Evolutionary conservation across 768 basidiomycete species (phyloP).

Genomic region (Termitomyces sp.): DNA sequence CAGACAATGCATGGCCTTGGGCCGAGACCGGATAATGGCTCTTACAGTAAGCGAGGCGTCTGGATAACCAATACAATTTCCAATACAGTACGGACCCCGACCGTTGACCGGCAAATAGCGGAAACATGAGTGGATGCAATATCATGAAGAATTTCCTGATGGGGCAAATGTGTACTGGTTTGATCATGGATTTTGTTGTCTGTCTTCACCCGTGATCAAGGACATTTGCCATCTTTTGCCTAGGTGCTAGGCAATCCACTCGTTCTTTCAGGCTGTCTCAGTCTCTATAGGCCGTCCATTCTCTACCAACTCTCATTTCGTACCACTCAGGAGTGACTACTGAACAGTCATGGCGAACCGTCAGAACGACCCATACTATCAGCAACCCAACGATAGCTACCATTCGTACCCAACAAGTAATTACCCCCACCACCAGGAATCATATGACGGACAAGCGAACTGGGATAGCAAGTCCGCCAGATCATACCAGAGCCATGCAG

Average conservation of each 20-base stretch:
- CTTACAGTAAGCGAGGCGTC: too few relatives aligned
- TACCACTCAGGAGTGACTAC: neutral
- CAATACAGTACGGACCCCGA: too few relatives aligned
- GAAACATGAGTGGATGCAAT: neutral
- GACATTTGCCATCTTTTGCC: neutral
- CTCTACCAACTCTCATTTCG: conserved; percentile 8
- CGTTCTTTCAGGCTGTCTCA: conserved; percentile 10
- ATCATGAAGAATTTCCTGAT: conserved; percentile 8
- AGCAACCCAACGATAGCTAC: conserved; percentile 20
- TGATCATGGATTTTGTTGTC: too few relatives aligned
- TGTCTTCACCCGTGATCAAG: neutral
- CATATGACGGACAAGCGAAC: conserved; percentile 34
- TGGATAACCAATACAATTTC: too few relatives aligned
- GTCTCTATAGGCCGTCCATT: conserved; percentile 19
- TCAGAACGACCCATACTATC: conserved; percentile 48
- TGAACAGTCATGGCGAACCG: conserved; percentile 44
- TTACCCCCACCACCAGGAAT: conserved; percentile 36
- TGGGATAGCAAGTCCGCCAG: conserved; percentile 50
- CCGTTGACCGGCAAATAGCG: too few relatives aligned
- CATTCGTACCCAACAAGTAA: conserved; percentile 22
- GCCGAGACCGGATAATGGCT: too few relatives aligned
- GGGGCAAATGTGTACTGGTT: neutral
- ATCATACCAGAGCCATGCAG: conserved; percentile 59
- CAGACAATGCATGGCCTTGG: too few relatives aligned
- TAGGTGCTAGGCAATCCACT: neutral